Base-by-base conservation (phyloP, 768 basidiomycete genomes). In the Pleurotus eryngii region DNA sequence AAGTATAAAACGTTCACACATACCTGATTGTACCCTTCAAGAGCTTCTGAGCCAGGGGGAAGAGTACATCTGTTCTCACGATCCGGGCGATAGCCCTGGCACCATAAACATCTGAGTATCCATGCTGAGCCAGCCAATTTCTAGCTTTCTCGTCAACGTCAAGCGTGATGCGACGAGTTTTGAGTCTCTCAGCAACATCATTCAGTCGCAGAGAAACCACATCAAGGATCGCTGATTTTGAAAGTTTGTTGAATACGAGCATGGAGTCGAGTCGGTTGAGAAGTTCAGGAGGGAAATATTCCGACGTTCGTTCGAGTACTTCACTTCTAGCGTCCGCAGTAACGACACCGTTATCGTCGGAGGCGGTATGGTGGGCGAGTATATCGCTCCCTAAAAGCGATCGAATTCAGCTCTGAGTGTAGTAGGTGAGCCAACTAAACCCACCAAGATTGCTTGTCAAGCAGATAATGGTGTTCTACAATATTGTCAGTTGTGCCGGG, bases 171-270 rank as follows among this genome's bases (percentile, higher is more conserved):
- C 87, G 72, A 30, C 87, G 76, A 49, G 79, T 73, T 59, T 76
- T 78, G 38, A 96, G 73, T 38, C 94, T 75, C 1, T 77, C 73
- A 12, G 85, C 81, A 0, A 95, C 85, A 53, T 96, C 94, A 11
- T 76, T 73, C 15, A 96, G 76, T 7, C 93, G 84, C 6, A 96
- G 76, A 3, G 76, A 75, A 17, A 95, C 92, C 20, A 97, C 87
- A 48, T 87, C 74, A n/a, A 90, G 72, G 54, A 95, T 89, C 3
- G 89, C 86, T 20, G 73, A 67, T 22, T 78, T 80, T 2, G 89
- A 86, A 15, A 97, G 84, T 66, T 93, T 95, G 77, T 95, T 95
- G 77, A 97, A 96, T 7, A 96, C 87, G 14, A 90, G 75, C 72
- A 90, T 89, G 1, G 89, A 84, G 65, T 96, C 93, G 37, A 96